phyloP scores from a whole-genome alignment of 495 filamentous ascomycete genomes.

The Daldinia loculata region DNA sequence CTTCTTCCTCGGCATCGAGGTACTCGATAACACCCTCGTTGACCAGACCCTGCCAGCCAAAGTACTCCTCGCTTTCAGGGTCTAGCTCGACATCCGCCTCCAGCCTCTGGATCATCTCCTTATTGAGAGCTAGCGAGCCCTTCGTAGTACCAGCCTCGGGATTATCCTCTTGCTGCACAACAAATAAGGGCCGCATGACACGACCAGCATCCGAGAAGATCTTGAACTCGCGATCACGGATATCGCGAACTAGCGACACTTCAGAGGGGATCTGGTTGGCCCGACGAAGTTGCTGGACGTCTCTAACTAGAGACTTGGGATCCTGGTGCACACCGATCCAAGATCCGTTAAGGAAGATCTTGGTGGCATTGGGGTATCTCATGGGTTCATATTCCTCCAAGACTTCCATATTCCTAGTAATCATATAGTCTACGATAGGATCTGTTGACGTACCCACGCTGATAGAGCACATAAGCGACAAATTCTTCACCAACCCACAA shows the following conservation, averaged over 20 bases:
- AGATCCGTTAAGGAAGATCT: slow-evolving; percentile 96
- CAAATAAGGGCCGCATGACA: slow-evolving; percentile 91
- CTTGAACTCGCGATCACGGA: slow-evolving; percentile 96
- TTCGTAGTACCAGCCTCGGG: slow-evolving; percentile 71
- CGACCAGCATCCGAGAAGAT: slow-evolving; percentile 97
- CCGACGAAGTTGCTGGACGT: slow-evolving; percentile 79
- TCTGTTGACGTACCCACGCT: slow-evolving; percentile 90
- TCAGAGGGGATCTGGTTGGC: slow-evolving; percentile 82
- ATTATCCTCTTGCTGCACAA: slow-evolving; percentile 75
- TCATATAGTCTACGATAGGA: slow-evolving; percentile 94
- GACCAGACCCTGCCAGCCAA: slow-evolving; percentile 88
- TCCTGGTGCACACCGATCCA: slow-evolving; percentile 94
- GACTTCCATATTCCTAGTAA: slow-evolving; percentile 90
- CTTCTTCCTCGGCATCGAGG: slow-evolving; percentile 97
- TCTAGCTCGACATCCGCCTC: slow-evolving; percentile 63
- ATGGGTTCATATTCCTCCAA: slow-evolving; percentile 95
- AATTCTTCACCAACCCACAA: slow-evolving; percentile 97
- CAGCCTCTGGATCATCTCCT: slow-evolving; percentile 78
- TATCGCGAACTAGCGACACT: slow-evolving; percentile 92
- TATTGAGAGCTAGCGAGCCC: slow-evolving; percentile 82
- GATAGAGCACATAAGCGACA: slow-evolving; percentile 98
- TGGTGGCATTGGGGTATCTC: slow-evolving; percentile 88
- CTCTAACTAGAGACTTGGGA: slow-evolving; percentile 77
- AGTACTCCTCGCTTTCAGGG: slow-evolving; percentile 68
- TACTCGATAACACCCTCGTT: slow-evolving; percentile 87